Evolutionary conservation across 176 grass and related monocot genomes (phyloP), one percentile per base, ranked within the genome.

Genomic region (Elaeis guineensis): DNA sequence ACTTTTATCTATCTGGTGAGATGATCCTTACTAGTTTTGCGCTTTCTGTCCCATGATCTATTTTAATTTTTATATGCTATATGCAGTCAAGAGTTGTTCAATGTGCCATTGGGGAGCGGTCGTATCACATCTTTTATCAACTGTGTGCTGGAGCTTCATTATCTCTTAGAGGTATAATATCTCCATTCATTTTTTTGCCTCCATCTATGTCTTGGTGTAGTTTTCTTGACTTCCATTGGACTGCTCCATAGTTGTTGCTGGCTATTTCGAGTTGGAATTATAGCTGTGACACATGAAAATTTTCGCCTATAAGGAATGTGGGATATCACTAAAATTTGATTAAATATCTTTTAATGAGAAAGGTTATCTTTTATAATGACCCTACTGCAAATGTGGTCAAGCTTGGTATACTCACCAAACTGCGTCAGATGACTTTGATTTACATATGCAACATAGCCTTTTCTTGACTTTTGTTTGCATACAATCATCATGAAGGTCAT

Each of bases 71-170:
- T 72, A 80, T 68, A 51, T 30, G 56, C 56, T 64, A 3, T 63
- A 44, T 73, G 21, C 82, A 98, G 93, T 98, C 93, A 78, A 98
- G 93, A 75, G 93, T 98, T 69, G 93, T 92, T 75, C 93, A 98
- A 67, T 86, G 64, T 83, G 76, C 81, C 49, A 76, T 89, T 5
- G 82, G 84, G 62, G 93, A 98, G 55, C 75, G 93, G 50, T 92
- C 88, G 14, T 98, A 98, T 73, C 93, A 98, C 76, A 98, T 92
- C 54, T 98, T 98, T 81, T 98, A 98, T 78, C 88, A 98, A 67
- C 79, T 98, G 63, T 98, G 93, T 81, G 82, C 84, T 49, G 93
- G 93, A 68, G 87, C 88, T 60, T 70, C 84, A 25, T 49, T 16
- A 0, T 65, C 77, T 70, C 79, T 98, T 62, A 87, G 63, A 85